Conservation (phyloP, 441 rosid genomes). For the Pelargonium fulgidum region DNA sequence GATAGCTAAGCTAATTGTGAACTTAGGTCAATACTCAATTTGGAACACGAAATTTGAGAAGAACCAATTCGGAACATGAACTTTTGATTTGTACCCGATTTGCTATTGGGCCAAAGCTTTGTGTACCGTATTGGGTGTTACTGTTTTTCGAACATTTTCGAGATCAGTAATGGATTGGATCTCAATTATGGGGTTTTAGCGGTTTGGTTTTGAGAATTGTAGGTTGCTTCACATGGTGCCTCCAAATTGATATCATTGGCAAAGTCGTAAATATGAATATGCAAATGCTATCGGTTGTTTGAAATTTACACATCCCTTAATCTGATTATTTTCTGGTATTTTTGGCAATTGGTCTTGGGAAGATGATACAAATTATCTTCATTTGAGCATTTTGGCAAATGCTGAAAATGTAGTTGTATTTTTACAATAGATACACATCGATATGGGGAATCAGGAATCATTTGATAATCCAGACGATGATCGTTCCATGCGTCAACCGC, state of each 20-base stretch:
- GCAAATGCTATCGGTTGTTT: no score
- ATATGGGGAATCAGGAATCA: conserved; percentile 28
- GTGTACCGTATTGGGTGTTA: not conserved
- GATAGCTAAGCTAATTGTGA: not conserved
- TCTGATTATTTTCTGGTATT: no score
- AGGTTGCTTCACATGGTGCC: not conserved
- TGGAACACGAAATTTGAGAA: no score
- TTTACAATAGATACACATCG: not conserved
- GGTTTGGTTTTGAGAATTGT: not conserved
- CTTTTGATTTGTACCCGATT: no score
- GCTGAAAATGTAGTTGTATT: not conserved
- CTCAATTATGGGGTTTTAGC: not conserved
- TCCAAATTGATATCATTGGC: no score
- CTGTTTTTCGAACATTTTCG: not conserved
- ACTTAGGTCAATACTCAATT: not conserved
- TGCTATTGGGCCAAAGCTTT: no score
- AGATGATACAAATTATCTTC: not conserved
- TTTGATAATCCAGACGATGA: conserved; percentile 21
- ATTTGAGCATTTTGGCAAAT: not conserved
- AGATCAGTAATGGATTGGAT: not conserved
- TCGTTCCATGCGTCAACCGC: conserved; percentile 20
- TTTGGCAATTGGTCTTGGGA: no score
- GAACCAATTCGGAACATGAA: no score
- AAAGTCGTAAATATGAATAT: no score
- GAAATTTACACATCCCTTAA: no score